These are phyloP conservation scores for Cercospora sp. DNA, from an alignment of 2,329 filamentous ascomycete species.

Conservation along the genomic window DNA sequence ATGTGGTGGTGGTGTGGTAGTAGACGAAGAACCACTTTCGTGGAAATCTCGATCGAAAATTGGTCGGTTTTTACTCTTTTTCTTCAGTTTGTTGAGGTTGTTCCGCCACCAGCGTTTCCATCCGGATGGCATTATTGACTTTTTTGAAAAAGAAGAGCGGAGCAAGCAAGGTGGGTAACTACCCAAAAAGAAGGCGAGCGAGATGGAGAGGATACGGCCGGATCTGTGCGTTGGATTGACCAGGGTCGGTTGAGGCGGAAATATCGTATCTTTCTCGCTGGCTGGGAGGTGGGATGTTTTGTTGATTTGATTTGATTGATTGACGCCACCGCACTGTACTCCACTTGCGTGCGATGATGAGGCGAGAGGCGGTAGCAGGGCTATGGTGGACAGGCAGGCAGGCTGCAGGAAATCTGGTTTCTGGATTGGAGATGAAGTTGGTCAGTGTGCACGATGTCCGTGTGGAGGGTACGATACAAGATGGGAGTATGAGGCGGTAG, in stretches of 20 bases:
- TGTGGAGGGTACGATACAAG: background rate
- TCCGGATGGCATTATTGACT: constrained; percentile 4
- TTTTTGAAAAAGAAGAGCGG: background rate
- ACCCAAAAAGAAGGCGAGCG: constrained; percentile 5
- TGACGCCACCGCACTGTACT: background rate
- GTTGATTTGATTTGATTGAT: background rate
- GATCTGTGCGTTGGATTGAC: background rate
- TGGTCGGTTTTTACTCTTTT: constrained; percentile 14
- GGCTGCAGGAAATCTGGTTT: background rate
- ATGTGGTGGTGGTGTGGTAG: background rate
- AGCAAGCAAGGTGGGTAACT: background rate
- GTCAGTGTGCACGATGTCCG: background rate
- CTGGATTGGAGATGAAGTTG: background rate
- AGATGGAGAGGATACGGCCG: background rate
- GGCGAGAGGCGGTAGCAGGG: background rate
- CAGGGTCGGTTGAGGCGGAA: background rate
- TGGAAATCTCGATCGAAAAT: constrained; percentile 16
- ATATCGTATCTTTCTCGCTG: background rate
- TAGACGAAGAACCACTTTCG: background rate
- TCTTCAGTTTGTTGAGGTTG: constrained; percentile 18
- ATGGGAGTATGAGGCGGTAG: background rate
- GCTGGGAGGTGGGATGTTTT: background rate
- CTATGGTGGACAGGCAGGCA: background rate
- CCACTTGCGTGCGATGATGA: background rate
- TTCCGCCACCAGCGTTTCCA: constrained; percentile 19